Evolutionary conservation across 2,329 filamentous ascomycete species (phyloP), one percentile per base, ranked within the genome.

Genomic region (Paradendryphiella salina): DNA sequence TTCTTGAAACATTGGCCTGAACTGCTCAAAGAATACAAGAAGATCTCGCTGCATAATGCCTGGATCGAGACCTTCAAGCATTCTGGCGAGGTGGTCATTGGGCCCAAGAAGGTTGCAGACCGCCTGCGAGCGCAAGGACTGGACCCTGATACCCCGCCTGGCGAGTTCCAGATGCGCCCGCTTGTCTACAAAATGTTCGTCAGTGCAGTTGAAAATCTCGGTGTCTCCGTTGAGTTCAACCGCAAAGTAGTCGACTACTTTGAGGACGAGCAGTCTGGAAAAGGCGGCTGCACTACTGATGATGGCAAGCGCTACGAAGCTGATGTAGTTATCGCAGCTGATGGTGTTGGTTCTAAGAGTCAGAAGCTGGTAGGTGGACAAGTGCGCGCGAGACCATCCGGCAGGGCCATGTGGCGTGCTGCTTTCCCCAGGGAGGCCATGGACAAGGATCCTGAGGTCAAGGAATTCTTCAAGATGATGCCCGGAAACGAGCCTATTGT

Each of bases 41-140:
- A 66, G 6, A 82, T 82, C 43, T 80, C 79, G 14, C 75, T 82
- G 42, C 77, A 80, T 59, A 77, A 81, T 63, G 75, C 77, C 11
- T 82, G 79, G 78, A 80, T 82, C 29, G 78, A 81, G 66, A 82
- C 79, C 0, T 81, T 78, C 71, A 81, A 81, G 65, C 80, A 82
- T 60, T 76, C 72, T 26, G 80, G 79, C 36, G 75, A 79, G 54
- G 71, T 71, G 31, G 77, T 80, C 60, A 76, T 82, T 47, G 66
- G 73, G 35, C 75, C 78, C 2, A 70, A 77, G 52, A 77, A 75
- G 54, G 80, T 81, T 1, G 72, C 78, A 4, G 80, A 82, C 48
- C 75, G 80, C 36, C 71, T 82, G 46, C 74, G 71, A 40, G 75
- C 73, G 1, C 69, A 73, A 42, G 76, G 76, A 5, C 60, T 77